Evolutionary conservation across 2,329 filamentous ascomycete species (phyloP).

Genomic region (Lachnellula hyalina): DNA sequence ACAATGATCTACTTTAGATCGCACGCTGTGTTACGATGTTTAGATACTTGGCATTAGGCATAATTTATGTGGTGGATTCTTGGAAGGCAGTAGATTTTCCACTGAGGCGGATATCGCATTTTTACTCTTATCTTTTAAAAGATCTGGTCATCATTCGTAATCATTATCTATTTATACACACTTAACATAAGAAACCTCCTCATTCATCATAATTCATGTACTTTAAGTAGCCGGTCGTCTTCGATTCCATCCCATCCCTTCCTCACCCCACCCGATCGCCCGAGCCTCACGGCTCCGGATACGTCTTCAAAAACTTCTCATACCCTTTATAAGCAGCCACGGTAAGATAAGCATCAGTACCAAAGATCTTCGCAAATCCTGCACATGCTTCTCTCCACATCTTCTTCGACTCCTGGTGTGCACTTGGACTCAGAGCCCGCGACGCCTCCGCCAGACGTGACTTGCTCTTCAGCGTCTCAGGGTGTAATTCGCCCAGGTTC

Average conservation of each 20-base stretch:
- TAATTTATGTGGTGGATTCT: neutral
- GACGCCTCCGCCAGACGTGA: conserved; percentile 19
- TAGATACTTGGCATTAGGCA: neutral
- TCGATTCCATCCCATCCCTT: neutral
- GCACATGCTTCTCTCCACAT: conserved; percentile 23
- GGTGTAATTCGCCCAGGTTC: conserved; percentile 21
- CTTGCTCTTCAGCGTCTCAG: conserved; percentile 23
- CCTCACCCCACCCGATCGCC: neutral
- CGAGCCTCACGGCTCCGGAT: conserved; percentile 13
- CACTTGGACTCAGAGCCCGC: conserved; percentile 7
- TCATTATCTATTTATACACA: neutral
- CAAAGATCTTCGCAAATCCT: conserved; percentile 20
- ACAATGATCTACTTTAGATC: neutral
- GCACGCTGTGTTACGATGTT: neutral
- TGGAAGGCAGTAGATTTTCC: neutral
- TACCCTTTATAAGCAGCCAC: conserved; percentile 21
- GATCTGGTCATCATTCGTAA: neutral
- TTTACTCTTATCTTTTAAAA: neutral
- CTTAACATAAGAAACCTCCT: neutral
- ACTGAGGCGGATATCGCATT: neutral
- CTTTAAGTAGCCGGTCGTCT: neutral
- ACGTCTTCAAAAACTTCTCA: conserved; percentile 22
- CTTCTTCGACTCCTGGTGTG: conserved; percentile 19
- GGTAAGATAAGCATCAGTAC: conserved; percentile 20
- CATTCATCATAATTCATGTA: neutral